These are phyloP conservation scores for Debaryomycetaceae sp. DNA, from an alignment of 1,139 yeast species.

Conservation along the genomic window DNA sequence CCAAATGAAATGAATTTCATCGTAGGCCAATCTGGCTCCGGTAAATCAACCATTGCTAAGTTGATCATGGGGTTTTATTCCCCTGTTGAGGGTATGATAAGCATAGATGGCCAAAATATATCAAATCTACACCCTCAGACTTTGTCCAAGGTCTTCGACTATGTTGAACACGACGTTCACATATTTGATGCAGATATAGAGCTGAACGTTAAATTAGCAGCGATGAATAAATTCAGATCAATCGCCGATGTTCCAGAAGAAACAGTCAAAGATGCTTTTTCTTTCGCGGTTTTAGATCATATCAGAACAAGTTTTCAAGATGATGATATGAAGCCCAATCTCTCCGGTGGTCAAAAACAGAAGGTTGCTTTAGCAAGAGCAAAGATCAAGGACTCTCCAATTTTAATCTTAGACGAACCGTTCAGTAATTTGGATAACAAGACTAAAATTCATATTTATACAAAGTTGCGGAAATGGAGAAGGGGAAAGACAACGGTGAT, in stretches of 20 bases:
- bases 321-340: conserved; percentile 42
- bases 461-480: conserved; percentile 58
- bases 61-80: conserved; percentile 59
- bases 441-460: conserved; percentile 43
- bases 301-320: conserved; percentile 58
- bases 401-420: conserved; percentile 81
- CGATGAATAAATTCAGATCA: conserved; percentile 17
- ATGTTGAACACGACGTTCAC: conserved; percentile 68
- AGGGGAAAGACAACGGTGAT: conserved; percentile 68
- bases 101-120: conserved; percentile 52
- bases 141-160: conserved; percentile 61
- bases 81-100: conserved; percentile 58
- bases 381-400: conserved; percentile 61
- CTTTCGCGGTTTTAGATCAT: conserved; percentile 48
- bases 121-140: conserved; percentile 42
- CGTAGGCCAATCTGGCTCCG: conserved; percentile 87
- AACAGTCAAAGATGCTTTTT: conserved; percentile 43
- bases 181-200: conserved; percentile 61
- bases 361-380: conserved; percentile 84
- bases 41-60: conserved; percentile 78
- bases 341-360: conserved; percentile 95
- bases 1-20: conserved; percentile 54
- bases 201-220: conserved; percentile 60
- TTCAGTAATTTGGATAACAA: conserved; percentile 70
- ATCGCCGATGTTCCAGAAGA: conserved; percentile 20